phyloP scores from a whole-genome alignment of 169 alveolate species.

The Besnoitia besnoiti region DNA sequence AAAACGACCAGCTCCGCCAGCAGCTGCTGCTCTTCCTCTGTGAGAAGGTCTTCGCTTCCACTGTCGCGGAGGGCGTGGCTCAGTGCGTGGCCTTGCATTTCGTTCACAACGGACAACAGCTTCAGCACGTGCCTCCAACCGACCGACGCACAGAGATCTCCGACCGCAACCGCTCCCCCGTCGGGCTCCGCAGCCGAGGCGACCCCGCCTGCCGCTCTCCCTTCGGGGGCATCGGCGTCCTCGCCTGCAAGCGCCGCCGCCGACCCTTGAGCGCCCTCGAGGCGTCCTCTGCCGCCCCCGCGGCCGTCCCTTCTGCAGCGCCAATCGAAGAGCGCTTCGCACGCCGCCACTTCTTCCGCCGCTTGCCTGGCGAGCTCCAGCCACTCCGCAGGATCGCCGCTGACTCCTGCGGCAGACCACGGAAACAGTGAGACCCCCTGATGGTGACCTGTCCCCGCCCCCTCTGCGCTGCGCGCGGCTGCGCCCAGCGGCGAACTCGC shows the following conservation, averaged over 20 bases:
- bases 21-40: not conserved
- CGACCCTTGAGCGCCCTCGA: too few species aligned
- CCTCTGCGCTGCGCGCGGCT: too few species aligned
- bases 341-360: not conserved
- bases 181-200: too few species aligned
- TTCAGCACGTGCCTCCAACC: not conserved
- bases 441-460: too few species aligned
- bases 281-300: too few species aligned
- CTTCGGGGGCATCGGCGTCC: conserved; percentile 2
- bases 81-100: not conserved
- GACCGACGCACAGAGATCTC: not conserved
- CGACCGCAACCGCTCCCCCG: not conserved
- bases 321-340: not conserved
- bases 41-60: not conserved
- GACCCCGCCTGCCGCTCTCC: too few species aligned
- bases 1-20: not conserved
- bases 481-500: too few species aligned
- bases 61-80: not conserved
- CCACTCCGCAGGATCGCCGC: not conserved
- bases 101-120: not conserved
- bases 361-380: not conserved
- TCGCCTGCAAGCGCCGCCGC: not conserved
- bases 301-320: not conserved
- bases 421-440: too few species aligned
- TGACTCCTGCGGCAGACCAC: too few species aligned